Percentiles rank a stretch among this genome's conserved stretches.
Evolutionary conservation across 2,329 filamentous ascomycete species (phyloP).

Genomic region (Aspergillus sp.): DNA sequence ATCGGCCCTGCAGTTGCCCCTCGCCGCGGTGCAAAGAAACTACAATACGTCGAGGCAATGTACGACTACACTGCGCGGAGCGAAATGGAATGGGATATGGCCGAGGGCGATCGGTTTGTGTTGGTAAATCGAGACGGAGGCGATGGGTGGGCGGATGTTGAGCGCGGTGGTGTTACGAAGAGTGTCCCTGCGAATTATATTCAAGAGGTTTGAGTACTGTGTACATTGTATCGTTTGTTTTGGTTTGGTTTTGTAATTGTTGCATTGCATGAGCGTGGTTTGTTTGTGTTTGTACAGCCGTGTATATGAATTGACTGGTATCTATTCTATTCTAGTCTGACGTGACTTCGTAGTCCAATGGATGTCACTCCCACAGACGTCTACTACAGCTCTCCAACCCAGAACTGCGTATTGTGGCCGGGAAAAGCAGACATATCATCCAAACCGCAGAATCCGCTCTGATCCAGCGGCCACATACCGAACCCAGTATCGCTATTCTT

Average conservation of each 20-base stretch:
- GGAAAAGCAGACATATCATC: neutral
- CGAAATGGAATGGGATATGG: constrained; percentile 83
- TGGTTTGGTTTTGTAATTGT: neutral
- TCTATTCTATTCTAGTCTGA: neutral
- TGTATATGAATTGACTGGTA: neutral
- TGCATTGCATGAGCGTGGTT: neutral
- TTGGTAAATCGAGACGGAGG: constrained; percentile 80
- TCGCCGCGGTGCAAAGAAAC: constrained; percentile 81
- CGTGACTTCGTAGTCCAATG: constrained; percentile 1
- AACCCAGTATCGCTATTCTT: neutral
- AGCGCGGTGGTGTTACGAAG: constrained; percentile 76
- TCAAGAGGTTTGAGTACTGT: constrained; percentile 53
- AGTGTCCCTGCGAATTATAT: constrained; percentile 95
- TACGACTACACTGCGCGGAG: constrained; percentile 87
- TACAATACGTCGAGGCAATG: constrained; percentile 85
- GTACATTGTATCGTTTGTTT: neutral
- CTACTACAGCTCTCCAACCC: neutral
- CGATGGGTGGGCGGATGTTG: constrained; percentile 95
- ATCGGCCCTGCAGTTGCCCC: constrained; percentile 90
- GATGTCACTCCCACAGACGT: neutral
- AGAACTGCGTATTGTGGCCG: neutral
- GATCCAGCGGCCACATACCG: neutral
- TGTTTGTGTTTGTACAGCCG: neutral
- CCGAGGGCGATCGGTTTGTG: constrained; percentile 84
- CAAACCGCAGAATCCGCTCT: neutral